A percentile compares a stretch with the other conserved stretches of the same genome.
phyloP scores from a whole-genome alignment of 176 grass and related monocot genomes.

The Melocanna baccifera region DNA sequence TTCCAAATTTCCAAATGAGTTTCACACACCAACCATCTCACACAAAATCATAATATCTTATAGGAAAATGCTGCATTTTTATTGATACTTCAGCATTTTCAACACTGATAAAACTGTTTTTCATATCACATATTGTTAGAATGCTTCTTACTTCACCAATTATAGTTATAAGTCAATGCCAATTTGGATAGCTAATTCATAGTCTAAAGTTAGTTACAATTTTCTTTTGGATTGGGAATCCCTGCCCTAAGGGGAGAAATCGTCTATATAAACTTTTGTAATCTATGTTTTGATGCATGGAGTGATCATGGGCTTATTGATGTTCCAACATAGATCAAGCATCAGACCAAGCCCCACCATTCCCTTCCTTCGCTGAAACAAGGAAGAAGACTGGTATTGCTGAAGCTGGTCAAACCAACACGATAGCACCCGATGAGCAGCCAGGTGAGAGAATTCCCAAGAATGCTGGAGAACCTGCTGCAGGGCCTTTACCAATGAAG shows the following conservation, averaged over 20 bases:
- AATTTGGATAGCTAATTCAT: not conserved
- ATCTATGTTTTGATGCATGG: not conserved
- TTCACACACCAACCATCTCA: not conserved
- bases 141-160: not conserved
- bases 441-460: not conserved
- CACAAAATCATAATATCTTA: not conserved
- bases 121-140: constrained; percentile 1
- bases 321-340: constrained; percentile 7
- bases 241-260: not conserved
- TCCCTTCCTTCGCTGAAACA: constrained; percentile 8
- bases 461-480: constrained; percentile 10
- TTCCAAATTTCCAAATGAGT: not conserved
- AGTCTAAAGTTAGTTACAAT: not conserved
- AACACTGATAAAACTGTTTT: not conserved
- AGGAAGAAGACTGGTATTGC: constrained; percentile 10
- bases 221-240: not conserved
- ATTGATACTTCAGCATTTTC: not conserved
- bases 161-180: not conserved
- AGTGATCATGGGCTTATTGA: constrained; percentile 4
- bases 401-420: constrained; percentile 20
- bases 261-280: not conserved
- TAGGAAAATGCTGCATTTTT: not conserved
- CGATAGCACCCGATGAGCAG: not conserved
- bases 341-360: not conserved
- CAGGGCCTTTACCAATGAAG: not conserved